Conservation (phyloP, 1,139 yeast genomes). For the Suhomyces coccinellae region DNA sequence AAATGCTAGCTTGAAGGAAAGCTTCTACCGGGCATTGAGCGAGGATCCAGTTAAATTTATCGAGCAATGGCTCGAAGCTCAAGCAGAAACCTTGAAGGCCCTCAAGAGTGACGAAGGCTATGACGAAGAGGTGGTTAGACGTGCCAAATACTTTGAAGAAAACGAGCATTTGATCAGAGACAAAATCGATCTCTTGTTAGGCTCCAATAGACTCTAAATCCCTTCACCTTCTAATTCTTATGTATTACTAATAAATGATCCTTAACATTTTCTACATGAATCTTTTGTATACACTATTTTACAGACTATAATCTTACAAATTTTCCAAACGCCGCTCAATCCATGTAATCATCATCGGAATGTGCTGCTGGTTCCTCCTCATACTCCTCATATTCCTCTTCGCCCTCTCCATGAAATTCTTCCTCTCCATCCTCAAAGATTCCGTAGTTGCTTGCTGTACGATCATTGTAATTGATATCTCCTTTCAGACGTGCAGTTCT, state of each 20-base stretch:
- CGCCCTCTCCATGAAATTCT: constrained; percentile 14
- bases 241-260: constrained; percentile 9
- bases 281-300: constrained; percentile 8
- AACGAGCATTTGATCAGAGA: constrained; percentile 66
- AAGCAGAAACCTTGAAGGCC: constrained; percentile 72
- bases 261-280: constrained; percentile 3
- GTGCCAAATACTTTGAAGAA: constrained; percentile 76
- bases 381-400: constrained; percentile 20
- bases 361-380: constrained; percentile 13
- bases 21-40: constrained; percentile 70
- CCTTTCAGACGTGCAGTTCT: constrained; percentile 19
- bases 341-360: constrained; percentile 16
- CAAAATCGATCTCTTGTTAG: constrained; percentile 70
- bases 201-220: constrained; percentile 27
- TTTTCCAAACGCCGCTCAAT: constrained; percentile 3
- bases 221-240: constrained; percentile 5
- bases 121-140: constrained; percentile 86
- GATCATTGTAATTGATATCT: constrained; percentile 16
- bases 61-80: constrained; percentile 70
- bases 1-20: constrained; percentile 48
- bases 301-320: constrained; percentile 6
- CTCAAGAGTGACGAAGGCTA: constrained; percentile 85
- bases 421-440: constrained; percentile 16
- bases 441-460: constrained; percentile 9
- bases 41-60: constrained; percentile 77